Evolutionary conservation across 768 basidiomycete species (phyloP).

Genomic region (Multifurca ochricompacta): DNA sequence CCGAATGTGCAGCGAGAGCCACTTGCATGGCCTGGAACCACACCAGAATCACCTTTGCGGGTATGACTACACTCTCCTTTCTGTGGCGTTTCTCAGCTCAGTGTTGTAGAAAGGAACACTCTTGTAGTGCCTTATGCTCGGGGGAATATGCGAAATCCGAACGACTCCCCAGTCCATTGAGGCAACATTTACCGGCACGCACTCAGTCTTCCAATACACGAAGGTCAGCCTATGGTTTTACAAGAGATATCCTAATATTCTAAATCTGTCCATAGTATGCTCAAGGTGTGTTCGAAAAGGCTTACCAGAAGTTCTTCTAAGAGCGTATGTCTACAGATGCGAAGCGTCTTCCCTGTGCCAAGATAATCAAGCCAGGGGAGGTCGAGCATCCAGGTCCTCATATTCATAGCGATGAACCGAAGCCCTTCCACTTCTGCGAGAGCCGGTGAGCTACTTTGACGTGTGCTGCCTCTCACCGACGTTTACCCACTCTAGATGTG

Average conservation of each 20-base stretch:
- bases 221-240: constrained; percentile 33
- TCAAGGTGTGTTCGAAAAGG: constrained; percentile 36
- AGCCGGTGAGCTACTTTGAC: constrained; percentile 30
- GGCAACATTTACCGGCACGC: constrained; percentile 50
- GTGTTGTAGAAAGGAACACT: constrained; percentile 42
- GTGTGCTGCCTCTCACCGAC: neutral
- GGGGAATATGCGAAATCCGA: constrained; percentile 53
- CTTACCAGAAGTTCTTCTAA: neutral
- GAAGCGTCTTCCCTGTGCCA: constrained; percentile 43
- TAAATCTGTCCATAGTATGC: constrained; percentile 33
- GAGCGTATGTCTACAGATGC: constrained; percentile 29
- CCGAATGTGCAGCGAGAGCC: constrained; percentile 39
- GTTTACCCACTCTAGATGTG: constrained; percentile 32
- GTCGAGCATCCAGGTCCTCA: constrained; percentile 40
- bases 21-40: constrained; percentile 42
- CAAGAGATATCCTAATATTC: neutral
- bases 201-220: constrained; percentile 56
- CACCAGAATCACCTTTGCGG: constrained; percentile 48
- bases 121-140: constrained; percentile 37
- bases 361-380: constrained; percentile 37
- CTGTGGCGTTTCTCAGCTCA: neutral
- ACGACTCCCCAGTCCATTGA: constrained; percentile 51
- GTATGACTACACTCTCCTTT: constrained; percentile 25
- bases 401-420: constrained; percentile 37
- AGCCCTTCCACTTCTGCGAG: constrained; percentile 49